phyloP scores from a whole-genome alignment of 441 rosid genomes.

The Theobroma grandiflorum region DNA sequence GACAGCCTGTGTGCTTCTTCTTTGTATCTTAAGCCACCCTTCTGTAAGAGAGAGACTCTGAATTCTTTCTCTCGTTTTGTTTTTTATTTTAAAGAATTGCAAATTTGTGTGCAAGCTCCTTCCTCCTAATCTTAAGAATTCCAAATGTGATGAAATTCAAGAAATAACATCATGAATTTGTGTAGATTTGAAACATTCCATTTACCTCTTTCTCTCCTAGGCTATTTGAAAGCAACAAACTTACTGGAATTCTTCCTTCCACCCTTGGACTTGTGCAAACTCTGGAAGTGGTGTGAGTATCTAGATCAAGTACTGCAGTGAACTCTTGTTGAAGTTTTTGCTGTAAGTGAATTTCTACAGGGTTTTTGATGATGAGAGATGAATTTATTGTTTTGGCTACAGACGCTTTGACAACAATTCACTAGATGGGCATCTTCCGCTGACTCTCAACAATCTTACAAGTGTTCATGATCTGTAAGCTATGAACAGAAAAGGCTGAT shows the following conservation, averaged over 20 bases:
- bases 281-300: constrained; percentile 78
- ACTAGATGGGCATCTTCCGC: constrained; percentile 58
- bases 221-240: constrained; percentile 69
- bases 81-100: not conserved
- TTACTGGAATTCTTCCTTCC: constrained; percentile 62
- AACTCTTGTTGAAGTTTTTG: not conserved
- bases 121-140: too few relatives aligned
- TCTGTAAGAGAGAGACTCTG: not conserved
- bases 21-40: not conserved
- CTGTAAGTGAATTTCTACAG: not conserved
- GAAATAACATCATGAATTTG: not conserved
- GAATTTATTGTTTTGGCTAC: constrained; percentile 25
- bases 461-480: constrained; percentile 67
- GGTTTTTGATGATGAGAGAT: constrained; percentile 9
- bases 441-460: constrained; percentile 60
- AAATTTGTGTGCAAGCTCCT: too few relatives aligned
- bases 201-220: constrained; percentile 39
- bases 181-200: not conserved
- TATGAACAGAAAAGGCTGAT: constrained; percentile 7
- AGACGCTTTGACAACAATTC: constrained; percentile 79
- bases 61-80: not conserved
- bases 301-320: constrained; percentile 6
- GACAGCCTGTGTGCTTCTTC: not conserved
- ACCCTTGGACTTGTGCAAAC: constrained; percentile 63
- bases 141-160: too few relatives aligned